A percentile compares a stretch with the other conserved stretches of the same genome.
Conservation (phyloP, 2,329 filamentous ascomycete genomes). For the Chlorencoelia australis region DNA sequence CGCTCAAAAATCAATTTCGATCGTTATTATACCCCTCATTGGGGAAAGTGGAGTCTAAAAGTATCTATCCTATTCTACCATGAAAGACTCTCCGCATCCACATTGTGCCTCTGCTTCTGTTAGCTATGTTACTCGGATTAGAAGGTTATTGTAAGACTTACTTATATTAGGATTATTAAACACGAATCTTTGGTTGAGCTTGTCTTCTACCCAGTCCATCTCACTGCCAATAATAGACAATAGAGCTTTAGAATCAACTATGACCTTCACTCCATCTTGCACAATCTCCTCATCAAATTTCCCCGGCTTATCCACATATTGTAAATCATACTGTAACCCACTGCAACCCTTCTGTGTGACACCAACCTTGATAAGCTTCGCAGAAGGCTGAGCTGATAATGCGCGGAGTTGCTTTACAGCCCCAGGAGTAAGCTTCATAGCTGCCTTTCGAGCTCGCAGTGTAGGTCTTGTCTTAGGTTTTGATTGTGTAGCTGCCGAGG, state of each 20-base stretch:
- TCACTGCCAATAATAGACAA: slow-evolving; percentile 98
- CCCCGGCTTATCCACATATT: slow-evolving; percentile 87
- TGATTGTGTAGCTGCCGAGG: slow-evolving; percentile 26
- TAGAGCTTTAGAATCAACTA: slow-evolving; percentile 94
- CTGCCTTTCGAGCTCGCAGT: slow-evolving; percentile 76
- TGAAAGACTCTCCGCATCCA: slow-evolving; percentile 94
- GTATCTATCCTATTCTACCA: no score
- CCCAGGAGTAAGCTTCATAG: slow-evolving; percentile 72
- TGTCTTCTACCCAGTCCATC: slow-evolving; percentile 98
- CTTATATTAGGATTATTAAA: slow-evolving; percentile 98
- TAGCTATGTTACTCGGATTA: slow-evolving; percentile 19
- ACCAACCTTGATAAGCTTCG: slow-evolving; percentile 87
- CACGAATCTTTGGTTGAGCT: slow-evolving; percentile 82
- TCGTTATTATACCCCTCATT: no score
- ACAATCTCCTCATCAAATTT: slow-evolving; percentile 86
- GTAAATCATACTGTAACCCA: slow-evolving; percentile 83
- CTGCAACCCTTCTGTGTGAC: slow-evolving; percentile 93
- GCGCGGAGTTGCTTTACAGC: slow-evolving; percentile 71
- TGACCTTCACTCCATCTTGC: slow-evolving; percentile 89
- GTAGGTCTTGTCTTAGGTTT: slow-evolving; percentile 49
- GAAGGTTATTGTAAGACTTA: slow-evolving; percentile 40
- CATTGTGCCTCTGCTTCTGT: slow-evolving; percentile 72
- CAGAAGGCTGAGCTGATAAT: slow-evolving; percentile 74
- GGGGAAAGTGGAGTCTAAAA: no score
- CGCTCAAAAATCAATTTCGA: slow-evolving; percentile 13